Percentiles rank a stretch among this genome's conserved stretches.
phyloP scores from a whole-genome alignment of 2,329 filamentous ascomycete genomes.

The Colletotrichum scovillei region DNA sequence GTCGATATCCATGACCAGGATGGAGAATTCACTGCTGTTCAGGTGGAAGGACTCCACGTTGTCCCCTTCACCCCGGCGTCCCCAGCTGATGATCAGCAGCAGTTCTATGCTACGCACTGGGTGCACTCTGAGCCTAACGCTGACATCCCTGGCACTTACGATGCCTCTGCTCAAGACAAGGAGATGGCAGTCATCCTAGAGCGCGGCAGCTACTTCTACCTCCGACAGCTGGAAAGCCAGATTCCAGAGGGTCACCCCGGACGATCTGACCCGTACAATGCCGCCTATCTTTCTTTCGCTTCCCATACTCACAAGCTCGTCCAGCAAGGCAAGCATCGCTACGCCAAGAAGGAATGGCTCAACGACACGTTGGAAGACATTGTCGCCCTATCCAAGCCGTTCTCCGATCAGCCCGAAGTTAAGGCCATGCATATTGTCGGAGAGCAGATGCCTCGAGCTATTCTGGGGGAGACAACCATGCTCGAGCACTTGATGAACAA shows the following conservation, averaged over 20 bases:
- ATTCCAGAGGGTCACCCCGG: not conserved
- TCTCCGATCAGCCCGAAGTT: slow-evolving; percentile 1
- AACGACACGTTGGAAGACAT: slow-evolving; percentile 11
- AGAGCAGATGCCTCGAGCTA: slow-evolving; percentile 42
- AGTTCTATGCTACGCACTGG: slow-evolving; percentile 21
- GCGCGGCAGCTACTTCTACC: slow-evolving; percentile 15
- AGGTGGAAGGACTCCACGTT: slow-evolving; percentile 2
- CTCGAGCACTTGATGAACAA: slow-evolving; percentile 51
- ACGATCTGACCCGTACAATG: not conserved
- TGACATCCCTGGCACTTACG: slow-evolving; percentile 38
- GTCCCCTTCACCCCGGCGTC: not conserved
- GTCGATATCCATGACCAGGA: not conserved
- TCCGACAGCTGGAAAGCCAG: not conserved
- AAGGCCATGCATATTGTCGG: slow-evolving; percentile 9
- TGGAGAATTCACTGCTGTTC: not conserved
- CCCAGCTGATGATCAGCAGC: not conserved
- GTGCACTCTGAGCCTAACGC: slow-evolving; percentile 24
- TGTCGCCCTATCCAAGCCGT: not conserved
- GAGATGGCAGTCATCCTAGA: slow-evolving; percentile 1
- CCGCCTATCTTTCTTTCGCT: slow-evolving; percentile 18
- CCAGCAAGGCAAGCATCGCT: slow-evolving; percentile 26
- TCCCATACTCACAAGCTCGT: slow-evolving; percentile 41
- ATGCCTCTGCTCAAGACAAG: slow-evolving; percentile 34
- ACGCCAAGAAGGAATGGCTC: slow-evolving; percentile 38
- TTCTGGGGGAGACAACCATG: slow-evolving; percentile 47